These are phyloP conservation scores for Suillus decipiens DNA, from an alignment of 768 basidiomycete species.

Conservation along the genomic window DNA sequence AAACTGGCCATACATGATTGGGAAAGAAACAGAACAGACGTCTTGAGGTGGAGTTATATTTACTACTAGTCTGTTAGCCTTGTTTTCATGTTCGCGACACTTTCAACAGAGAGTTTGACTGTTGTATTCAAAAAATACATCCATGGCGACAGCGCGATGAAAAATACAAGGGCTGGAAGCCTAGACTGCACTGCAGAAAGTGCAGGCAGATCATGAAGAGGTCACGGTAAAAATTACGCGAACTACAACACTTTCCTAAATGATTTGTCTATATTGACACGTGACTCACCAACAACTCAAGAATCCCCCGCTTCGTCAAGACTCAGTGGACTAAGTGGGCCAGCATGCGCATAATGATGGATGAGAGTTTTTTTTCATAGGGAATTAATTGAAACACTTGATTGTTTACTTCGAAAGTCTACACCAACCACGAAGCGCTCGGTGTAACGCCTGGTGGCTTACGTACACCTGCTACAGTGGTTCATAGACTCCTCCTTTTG, in stretches of 20 bases:
- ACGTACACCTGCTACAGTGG: too few species aligned
- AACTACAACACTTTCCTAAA: constrained; percentile 4
- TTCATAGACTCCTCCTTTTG: too few species aligned
- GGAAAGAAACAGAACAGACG: neutral
- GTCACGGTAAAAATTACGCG: neutral
- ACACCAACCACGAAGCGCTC: too few species aligned
- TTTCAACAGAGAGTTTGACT: neutral
- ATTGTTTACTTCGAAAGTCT: too few species aligned
- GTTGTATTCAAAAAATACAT: neutral
- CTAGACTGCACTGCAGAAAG: neutral
- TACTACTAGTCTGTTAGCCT: constrained; percentile 18
- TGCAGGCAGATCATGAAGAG: neutral
- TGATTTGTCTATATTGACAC: neutral
- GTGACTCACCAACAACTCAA: neutral
- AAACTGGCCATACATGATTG: constrained; percentile 9
- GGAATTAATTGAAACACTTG: neutral
- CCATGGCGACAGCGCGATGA: neutral
- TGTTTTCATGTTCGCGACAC: constrained; percentile 19
- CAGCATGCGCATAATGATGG: neutral
- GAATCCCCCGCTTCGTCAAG: too few species aligned
- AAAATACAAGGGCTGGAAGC: constrained; percentile 5
- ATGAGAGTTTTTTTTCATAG: neutral
- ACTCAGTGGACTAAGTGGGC: too few species aligned
- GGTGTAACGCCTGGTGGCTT: too few species aligned
- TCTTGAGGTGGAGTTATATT: constrained; percentile 18